A percentile compares a stretch with the other conserved stretches of the same genome.
Evolutionary conservation across 352 stramenopile species (phyloP).

Genomic region (Detonula confervacea): DNA sequence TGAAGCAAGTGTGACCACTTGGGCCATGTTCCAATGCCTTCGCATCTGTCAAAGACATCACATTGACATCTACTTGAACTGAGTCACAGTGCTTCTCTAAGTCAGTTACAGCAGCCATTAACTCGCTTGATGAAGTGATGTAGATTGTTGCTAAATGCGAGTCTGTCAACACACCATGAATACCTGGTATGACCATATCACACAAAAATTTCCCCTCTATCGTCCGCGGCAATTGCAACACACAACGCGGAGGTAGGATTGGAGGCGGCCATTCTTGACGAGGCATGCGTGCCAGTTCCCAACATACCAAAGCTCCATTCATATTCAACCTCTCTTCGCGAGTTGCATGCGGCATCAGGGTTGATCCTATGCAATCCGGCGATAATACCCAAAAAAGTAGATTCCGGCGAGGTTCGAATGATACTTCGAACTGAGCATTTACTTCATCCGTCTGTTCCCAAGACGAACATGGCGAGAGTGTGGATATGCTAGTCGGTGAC

Average conservation of each 20-base stretch:
- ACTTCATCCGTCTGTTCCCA: conserved; percentile 46
- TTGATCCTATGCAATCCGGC: conserved; percentile 47
- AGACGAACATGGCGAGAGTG: conserved; percentile 35
- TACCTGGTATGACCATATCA: conserved; percentile 25
- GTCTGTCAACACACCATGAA: conserved; percentile 22
- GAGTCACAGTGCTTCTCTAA: conserved; percentile 14
- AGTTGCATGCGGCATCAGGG: conserved; percentile 31
- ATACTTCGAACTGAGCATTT: conserved; percentile 47
- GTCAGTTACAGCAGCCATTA: conserved; percentile 24
- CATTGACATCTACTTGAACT: conserved; percentile 31
- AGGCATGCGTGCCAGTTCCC: conserved; percentile 30
- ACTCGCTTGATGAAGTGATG: conserved; percentile 29
- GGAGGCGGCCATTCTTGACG: conserved; percentile 30
- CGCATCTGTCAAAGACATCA: conserved; percentile 23
- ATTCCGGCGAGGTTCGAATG: conserved; percentile 38
- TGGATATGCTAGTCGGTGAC: conserved; percentile 32
- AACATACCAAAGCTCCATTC: conserved; percentile 43
- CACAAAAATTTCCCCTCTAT: conserved; percentile 23
- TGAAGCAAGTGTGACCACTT: conserved; percentile 13
- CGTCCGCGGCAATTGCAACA: conserved; percentile 23
- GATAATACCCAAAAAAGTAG: conserved; percentile 45
- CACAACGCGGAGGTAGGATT: conserved; percentile 24
- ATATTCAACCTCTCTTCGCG: conserved; percentile 39
- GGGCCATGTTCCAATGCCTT: conserved; percentile 10
- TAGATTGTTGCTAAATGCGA: conserved; percentile 33